Percentiles rank a stretch among this genome's conserved stretches.
Conservation (phyloP, 2,329 filamentous ascomycete genomes). For the Pseudofabraea citricarpa region DNA sequence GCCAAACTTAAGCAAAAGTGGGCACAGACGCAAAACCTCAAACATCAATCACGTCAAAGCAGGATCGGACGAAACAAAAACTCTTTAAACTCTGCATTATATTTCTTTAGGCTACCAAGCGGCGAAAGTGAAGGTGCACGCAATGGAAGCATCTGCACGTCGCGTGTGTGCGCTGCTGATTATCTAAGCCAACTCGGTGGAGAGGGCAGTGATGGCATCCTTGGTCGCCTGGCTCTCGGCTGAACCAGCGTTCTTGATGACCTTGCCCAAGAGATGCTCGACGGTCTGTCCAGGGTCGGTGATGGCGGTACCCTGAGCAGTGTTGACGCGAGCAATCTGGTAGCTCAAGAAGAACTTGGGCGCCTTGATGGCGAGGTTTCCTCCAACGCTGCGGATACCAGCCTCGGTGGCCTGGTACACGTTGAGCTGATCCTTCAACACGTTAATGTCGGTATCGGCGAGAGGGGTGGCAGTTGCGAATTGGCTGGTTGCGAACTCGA, state of each 20-base stretch:
- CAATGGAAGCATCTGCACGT: no score
- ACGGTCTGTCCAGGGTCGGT: slow-evolving; percentile 47
- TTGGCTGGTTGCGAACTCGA: slow-evolving; percentile 47
- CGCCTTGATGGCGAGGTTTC: slow-evolving; percentile 51
- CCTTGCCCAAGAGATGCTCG: slow-evolving; percentile 52
- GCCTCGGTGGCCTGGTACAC: slow-evolving; percentile 56
- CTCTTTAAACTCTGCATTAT: no score
- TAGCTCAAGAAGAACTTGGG: slow-evolving; percentile 60
- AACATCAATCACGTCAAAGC: no score
- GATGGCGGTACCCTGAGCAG: slow-evolving; percentile 51
- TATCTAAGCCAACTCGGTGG: slow-evolving; percentile 16
- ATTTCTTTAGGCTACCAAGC: no score
- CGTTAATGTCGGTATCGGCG: slow-evolving; percentile 41
- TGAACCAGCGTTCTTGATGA: slow-evolving; percentile 49
- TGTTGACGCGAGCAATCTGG: slow-evolving; percentile 54
- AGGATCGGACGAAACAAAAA: no score
- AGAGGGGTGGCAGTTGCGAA: slow-evolving; percentile 49
- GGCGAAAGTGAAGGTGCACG: no score
- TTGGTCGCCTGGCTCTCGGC: slow-evolving; percentile 35
- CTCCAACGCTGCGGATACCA: slow-evolving; percentile 48
- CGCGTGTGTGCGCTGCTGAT: no score
- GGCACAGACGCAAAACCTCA: no score
- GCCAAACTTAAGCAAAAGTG: no score
- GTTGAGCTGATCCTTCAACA: slow-evolving; percentile 49
- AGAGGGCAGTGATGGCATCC: slow-evolving; percentile 43